Evolutionary conservation across 1,284 basidiomycete species (phyloP).

Genomic region (Flammula alnicola): DNA sequence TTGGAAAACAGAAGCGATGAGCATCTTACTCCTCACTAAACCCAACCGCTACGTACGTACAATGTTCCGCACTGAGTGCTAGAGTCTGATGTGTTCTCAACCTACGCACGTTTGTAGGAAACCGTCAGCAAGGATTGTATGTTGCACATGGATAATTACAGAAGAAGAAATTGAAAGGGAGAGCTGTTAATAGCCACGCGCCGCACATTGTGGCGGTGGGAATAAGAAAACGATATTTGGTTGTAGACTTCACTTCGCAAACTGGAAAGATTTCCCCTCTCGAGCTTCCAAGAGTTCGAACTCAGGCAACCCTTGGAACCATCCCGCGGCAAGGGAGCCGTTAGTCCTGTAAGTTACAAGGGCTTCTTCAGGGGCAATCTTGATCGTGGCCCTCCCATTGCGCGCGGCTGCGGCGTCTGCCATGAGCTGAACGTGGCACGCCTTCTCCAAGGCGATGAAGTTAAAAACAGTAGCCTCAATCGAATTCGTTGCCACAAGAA

Average conservation of each 20-base stretch:
- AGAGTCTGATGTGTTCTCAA: not conserved
- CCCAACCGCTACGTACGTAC: not conserved
- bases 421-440: conserved; percentile 56
- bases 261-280: conserved; percentile 32
- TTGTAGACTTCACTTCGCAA: conserved; percentile 15
- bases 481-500: conserved; percentile 42
- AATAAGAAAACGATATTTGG: conserved; percentile 10
- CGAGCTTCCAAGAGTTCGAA: conserved; percentile 42
- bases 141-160: conserved; percentile 17
- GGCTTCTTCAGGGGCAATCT: conserved; percentile 31
- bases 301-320: conserved; percentile 43
- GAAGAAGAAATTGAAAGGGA: conserved; percentile 10
- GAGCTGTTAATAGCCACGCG: conserved; percentile 9
- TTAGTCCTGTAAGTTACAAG: conserved; percentile 33
- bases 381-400: conserved; percentile 34
- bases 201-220: conserved; percentile 13
- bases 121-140: conserved; percentile 1
- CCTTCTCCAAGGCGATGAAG: conserved; percentile 37
- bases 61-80: not conserved
- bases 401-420: conserved; percentile 50
- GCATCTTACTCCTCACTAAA: conserved; percentile 9
- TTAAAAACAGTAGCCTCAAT: conserved; percentile 41
- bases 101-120: conserved; percentile 18
- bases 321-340: conserved; percentile 38
- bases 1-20: conserved; percentile 1